Evolutionary conservation across 108 stramenopile species (phyloP).

Genomic region (Conticribra weissflogii): DNA sequence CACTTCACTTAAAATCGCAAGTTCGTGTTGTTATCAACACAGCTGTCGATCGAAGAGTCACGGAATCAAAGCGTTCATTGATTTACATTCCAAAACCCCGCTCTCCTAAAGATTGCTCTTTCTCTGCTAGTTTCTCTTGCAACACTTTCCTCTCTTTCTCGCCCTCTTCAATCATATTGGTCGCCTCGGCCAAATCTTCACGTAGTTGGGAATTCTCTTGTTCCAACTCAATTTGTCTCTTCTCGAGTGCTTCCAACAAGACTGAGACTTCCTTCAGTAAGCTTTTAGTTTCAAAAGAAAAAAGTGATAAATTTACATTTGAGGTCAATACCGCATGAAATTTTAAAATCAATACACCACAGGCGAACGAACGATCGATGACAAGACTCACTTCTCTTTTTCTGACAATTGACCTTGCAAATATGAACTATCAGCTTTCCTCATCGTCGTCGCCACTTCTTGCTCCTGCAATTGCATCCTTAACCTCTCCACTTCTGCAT

Average conservation of each 20-base stretch:
- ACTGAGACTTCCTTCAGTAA: conserved; percentile 75
- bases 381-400: conserved; percentile 54
- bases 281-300: background rate
- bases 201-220: conserved; percentile 54
- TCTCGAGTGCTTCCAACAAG: conserved; percentile 72
- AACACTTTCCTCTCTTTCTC: conserved; percentile 3
- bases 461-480: conserved; percentile 72
- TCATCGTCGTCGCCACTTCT: conserved; percentile 58
- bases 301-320: background rate
- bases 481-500: conserved; percentile 63
- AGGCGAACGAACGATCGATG: background rate
- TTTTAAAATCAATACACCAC: background rate
- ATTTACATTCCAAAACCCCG: too few species aligned
- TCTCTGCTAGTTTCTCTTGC: too few species aligned
- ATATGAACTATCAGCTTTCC: conserved; percentile 79
- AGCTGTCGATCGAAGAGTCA: too few species aligned
- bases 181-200: conserved; percentile 28
- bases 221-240: conserved; percentile 71
- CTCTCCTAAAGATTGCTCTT: too few species aligned
- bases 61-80: too few species aligned
- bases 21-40: too few species aligned
- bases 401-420: conserved; percentile 69
- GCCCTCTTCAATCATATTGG: conserved; percentile 17
- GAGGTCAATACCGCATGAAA: background rate
- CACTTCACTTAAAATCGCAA: too few species aligned